Evolutionary conservation across 192 early-diverging fungal species (phyloP).

Genomic region (Backusella tuberculispora): DNA sequence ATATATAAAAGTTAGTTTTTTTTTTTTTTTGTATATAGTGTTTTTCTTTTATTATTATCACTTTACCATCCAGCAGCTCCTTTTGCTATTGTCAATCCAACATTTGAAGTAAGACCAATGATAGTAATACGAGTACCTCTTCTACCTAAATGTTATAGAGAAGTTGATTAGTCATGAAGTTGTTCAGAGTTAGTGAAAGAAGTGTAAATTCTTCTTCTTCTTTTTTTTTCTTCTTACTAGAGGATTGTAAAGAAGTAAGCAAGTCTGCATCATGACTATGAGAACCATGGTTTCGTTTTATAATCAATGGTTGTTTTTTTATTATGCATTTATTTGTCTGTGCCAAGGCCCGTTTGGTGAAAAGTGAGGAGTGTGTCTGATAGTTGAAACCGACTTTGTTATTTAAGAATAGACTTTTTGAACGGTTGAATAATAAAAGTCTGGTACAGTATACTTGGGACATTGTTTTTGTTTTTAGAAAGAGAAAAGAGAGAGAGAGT

Average conservation of each 20-base stretch:
- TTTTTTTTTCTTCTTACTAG: slow-evolving; percentile 19
- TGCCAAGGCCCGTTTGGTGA: neutral
- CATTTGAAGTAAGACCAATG: slow-evolving; percentile 66
- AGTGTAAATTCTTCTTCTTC: too few relatives aligned
- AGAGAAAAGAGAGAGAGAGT: neutral
- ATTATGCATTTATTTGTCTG: neutral
- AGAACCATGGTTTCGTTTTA: slow-evolving; percentile 2
- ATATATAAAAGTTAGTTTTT: neutral
- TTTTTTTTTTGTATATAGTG: neutral
- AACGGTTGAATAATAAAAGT: neutral
- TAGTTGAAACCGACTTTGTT: neutral
- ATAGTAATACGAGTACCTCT: slow-evolving; percentile 69
- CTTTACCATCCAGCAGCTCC: slow-evolving; percentile 63
- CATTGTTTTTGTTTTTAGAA: neutral
- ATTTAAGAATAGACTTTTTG: neutral
- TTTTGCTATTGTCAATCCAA: slow-evolving; percentile 64
- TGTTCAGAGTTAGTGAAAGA: neutral
- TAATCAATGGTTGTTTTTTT: neutral
- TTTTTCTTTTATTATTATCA: neutral
- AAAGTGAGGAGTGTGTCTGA: neutral
- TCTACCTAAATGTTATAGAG: slow-evolving; percentile 32
- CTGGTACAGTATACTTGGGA: neutral
- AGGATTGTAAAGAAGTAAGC: slow-evolving; percentile 18
- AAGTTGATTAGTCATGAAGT: neutral
- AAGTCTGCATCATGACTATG: slow-evolving; percentile 35